Base-by-base conservation (phyloP, 177 flowering plant species). In the Vitis hybrid region DNA sequence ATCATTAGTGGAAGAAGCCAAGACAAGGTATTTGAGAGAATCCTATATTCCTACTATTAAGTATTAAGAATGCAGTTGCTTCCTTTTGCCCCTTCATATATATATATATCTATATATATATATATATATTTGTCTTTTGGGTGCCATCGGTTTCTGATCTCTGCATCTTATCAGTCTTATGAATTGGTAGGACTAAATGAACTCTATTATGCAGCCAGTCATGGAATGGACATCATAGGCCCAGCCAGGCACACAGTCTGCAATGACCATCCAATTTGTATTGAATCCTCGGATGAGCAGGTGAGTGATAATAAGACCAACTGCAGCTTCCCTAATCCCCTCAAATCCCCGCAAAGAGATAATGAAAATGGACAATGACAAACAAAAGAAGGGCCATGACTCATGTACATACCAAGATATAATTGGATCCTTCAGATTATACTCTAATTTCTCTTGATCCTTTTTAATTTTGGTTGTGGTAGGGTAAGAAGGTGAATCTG, bases 191-290 rank as follows among this genome's bases (percentile, higher is more conserved):
- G 93, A 78, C 78, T 94, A 76, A 85, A 83, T 6, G 98, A 89
- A 76, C 93, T 94, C 21, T 89, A 88, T 65, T 94, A 94, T 82
- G 99, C 98, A 34, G 97, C 97, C 75, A 94, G 99, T 81, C 99
- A 94, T 83, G 99, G 99, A 23, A 94, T 94, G 98, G 98, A 94
- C 82, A 93, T 94, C 64, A 83, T 85, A 82, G 81, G 91, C 26
- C 96, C 98, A 17, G 75, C 69, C 51, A 80, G 57, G 58, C 66
- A 76, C 19, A 19, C 74, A 4, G 64, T 18, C 57, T 71, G 88
- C 52, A 56, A 69, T 78, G 80, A 77, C 80, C 84, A 79, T 73
- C 75, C 79, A 21, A 72, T 80, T 56, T 76, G 75, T 82, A 77
- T 76, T 78, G 82, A 74, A 65, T 80, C 87, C 65, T 80, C 89